Percentiles rank a stretch among this genome's conserved stretches.
Evolutionary conservation across 345 rosid genomes (phyloP).

Genomic region (Euclidium syriacum): DNA sequence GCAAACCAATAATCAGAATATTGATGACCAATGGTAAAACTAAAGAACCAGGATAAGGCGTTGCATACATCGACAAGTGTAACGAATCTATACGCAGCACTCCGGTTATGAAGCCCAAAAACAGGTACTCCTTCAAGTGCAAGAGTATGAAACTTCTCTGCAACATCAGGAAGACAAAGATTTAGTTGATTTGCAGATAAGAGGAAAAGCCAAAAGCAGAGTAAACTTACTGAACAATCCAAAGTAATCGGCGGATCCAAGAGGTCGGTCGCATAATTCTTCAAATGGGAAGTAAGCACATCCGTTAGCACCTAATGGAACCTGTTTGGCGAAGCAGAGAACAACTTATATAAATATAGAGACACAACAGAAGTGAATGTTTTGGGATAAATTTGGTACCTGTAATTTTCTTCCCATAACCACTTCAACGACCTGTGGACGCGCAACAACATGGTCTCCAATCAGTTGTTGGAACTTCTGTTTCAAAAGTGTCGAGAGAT

Average conservation of each 20-base stretch:
- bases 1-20: constrained; percentile 14
- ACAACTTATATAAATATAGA: not conserved
- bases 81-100: constrained; percentile 91
- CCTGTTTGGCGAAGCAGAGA: constrained; percentile 34
- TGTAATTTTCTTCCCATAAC: constrained; percentile 85
- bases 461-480: constrained; percentile 65
- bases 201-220: not conserved
- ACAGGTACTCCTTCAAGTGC: constrained; percentile 83
- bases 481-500: constrained; percentile 49
- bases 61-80: constrained; percentile 82
- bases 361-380: constrained; percentile 2
- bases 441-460: constrained; percentile 44
- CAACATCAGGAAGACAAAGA: constrained; percentile 11
- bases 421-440: constrained; percentile 74
- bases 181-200: not conserved
- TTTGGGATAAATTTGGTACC: constrained; percentile 34
- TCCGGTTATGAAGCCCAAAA: constrained; percentile 77
- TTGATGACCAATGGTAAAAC: not conserved
- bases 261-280: constrained; percentile 88
- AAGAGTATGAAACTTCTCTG: constrained; percentile 90
- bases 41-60: not conserved
- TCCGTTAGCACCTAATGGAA: constrained; percentile 79
- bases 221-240: constrained; percentile 85
- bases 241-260: constrained; percentile 97
- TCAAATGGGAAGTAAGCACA: constrained; percentile 89